Evolutionary conservation across 2,329 filamentous ascomycete genomes (phyloP).

Genomic region (Talaromyces amestolkiae): DNA sequence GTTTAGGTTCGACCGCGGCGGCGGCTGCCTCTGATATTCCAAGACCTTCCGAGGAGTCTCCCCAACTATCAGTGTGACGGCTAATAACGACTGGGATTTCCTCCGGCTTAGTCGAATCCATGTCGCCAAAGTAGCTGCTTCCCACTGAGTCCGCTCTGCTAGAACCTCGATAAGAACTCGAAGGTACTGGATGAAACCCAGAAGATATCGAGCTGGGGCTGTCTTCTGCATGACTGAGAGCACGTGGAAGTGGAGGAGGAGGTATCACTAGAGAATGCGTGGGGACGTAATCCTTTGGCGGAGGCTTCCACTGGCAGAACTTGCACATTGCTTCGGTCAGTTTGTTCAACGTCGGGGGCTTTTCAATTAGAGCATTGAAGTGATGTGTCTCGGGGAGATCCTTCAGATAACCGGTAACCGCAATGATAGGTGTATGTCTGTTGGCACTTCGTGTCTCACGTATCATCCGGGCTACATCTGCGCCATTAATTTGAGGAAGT

Average conservation of each 20-base stretch:
- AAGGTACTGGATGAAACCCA: conserved; percentile 64
- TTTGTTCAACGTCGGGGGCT: conserved; percentile 90
- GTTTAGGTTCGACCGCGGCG: conserved; percentile 24
- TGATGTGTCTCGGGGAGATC: conserved; percentile 92
- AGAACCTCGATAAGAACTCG: conserved; percentile 73
- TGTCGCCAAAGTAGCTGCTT: conserved; percentile 78
- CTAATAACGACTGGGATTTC: conserved; percentile 74
- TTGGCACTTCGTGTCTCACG: conserved; percentile 95
- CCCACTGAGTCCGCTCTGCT: conserved; percentile 86
- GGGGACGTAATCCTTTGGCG: conserved; percentile 56
- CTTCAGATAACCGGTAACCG: conserved; percentile 96
- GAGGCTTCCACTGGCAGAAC: conserved; percentile 90
- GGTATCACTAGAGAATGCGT: conserved; percentile 60
- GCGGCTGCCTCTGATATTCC: conserved; percentile 66
- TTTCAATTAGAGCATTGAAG: conserved; percentile 93
- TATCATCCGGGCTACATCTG: conserved; percentile 96
- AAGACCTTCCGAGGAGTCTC: conserved; percentile 63
- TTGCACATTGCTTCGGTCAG: conserved; percentile 81
- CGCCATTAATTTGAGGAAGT: conserved; percentile 88
- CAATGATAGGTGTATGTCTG: conserved; percentile 89
- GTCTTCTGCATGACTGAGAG: conserved; percentile 65
- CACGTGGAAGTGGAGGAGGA: conserved; percentile 57
- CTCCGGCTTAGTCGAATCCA: conserved; percentile 73
- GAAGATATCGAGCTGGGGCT: conserved; percentile 82
- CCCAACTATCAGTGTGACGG: conserved; percentile 75